Percentiles rank a stretch among this genome's conserved stretches.
These are phyloP conservation scores for Diversispora eburnea DNA, from an alignment of 192 early-diverging fungal genomes.

Conservation along the genomic window DNA sequence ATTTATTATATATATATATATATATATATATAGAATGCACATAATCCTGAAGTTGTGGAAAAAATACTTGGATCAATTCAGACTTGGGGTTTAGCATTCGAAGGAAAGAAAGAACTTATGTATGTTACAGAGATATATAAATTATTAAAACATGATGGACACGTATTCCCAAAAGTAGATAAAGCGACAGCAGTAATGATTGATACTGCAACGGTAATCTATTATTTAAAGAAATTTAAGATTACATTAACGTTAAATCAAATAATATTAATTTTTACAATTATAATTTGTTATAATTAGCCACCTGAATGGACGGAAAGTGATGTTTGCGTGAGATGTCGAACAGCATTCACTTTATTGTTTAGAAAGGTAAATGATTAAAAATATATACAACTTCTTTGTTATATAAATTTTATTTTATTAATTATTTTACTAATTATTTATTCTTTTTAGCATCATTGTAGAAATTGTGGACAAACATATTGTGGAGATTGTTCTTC, in stretches of 20 bases:
- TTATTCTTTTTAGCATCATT: slow-evolving; percentile 70
- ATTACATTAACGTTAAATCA: background rate
- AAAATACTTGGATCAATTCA: slow-evolving; percentile 79
- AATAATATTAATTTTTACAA: background rate
- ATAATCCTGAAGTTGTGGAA: slow-evolving; percentile 70
- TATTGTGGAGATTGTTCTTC: slow-evolving; percentile 93
- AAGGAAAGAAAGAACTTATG: slow-evolving; percentile 70
- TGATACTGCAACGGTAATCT: slow-evolving; percentile 81
- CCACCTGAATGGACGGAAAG: slow-evolving; percentile 97
- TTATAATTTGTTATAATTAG: slow-evolving; percentile 38
- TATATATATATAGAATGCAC: too few species aligned
- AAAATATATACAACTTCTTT: background rate
- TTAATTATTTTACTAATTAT: background rate
- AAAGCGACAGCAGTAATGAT: slow-evolving; percentile 56
- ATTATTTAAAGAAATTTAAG: slow-evolving; percentile 2
- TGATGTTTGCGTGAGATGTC: slow-evolving; percentile 90
- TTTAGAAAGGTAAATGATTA: slow-evolving; percentile 69
- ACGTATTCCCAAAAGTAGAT: slow-evolving; percentile 70
- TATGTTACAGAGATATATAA: slow-evolving; percentile 81
- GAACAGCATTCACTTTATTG: slow-evolving; percentile 87
- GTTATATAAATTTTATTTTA: background rate
- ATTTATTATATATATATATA: too few species aligned
- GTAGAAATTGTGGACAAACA: slow-evolving; percentile 92
- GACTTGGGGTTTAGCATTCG: slow-evolving; percentile 84
- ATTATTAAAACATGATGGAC: slow-evolving; percentile 68